Evolutionary conservation across 169 alveolate species (phyloP).

Genomic region (Cryptosporidium felis): DNA sequence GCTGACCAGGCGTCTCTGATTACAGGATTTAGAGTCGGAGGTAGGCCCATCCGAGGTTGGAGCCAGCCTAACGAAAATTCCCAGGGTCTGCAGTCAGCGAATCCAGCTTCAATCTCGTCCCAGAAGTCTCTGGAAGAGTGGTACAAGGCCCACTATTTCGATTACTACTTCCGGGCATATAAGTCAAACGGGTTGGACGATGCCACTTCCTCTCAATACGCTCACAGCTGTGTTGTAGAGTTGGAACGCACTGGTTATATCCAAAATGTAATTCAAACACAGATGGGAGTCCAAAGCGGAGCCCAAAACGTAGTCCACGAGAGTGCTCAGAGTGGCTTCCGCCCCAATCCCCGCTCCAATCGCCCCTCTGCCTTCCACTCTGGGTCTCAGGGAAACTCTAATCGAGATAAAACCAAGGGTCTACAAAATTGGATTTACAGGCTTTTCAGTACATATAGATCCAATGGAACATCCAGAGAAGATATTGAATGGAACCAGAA

Average conservation of each 20-base stretch:
- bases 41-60: slow-evolving; percentile 43
- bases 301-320: neutral
- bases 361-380: too few relatives aligned
- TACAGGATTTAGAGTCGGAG: slow-evolving; percentile 37
- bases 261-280: neutral
- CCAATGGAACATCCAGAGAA: slow-evolving; percentile 53
- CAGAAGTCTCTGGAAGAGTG: slow-evolving; percentile 48
- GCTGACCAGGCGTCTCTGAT: slow-evolving; percentile 38
- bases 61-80: neutral
- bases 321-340: neutral
- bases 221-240: slow-evolving; percentile 54
- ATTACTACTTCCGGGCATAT: slow-evolving; percentile 47
- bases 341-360: too few relatives aligned
- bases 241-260: slow-evolving; percentile 56
- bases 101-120: neutral
- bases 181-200: slow-evolving; percentile 62
- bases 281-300: neutral
- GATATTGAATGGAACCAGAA: slow-evolving; percentile 66
- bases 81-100: too few relatives aligned
- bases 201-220: slow-evolving; percentile 48
- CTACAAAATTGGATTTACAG: slow-evolving; percentile 55
- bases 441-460: slow-evolving; percentile 24
- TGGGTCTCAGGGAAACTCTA: too few relatives aligned
- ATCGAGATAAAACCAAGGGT: neutral
- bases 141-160: slow-evolving; percentile 61